Conservation (phyloP, 306 rosid species). For the Potentilla sterilis region DNA sequence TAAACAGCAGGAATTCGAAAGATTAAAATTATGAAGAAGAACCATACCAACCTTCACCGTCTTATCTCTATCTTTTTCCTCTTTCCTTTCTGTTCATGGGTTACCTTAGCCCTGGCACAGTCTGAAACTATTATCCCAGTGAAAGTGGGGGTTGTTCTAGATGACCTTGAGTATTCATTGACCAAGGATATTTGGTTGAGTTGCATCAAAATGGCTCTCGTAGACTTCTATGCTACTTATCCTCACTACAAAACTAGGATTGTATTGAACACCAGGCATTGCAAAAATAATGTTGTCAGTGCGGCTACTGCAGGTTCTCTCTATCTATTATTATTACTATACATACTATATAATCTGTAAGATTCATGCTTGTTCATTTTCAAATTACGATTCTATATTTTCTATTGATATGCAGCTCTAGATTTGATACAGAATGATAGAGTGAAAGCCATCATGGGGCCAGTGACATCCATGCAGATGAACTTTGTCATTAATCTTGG, state of each 20-base stretch:
- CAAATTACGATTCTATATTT: background rate
- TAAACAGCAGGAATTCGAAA: background rate
- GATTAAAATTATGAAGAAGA: background rate
- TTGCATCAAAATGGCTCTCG: slow-evolving; percentile 35
- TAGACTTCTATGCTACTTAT: slow-evolving; percentile 29
- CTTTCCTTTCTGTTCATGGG: slow-evolving; percentile 2
- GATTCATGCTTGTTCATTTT: background rate
- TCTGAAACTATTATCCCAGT: background rate
- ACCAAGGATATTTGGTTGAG: slow-evolving; percentile 12
- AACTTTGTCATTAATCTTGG: slow-evolving; percentile 44
- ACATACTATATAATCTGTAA: background rate
- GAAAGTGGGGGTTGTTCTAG: slow-evolving; percentile 16
- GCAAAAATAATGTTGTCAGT: background rate
- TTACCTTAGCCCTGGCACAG: background rate
- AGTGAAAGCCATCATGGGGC: slow-evolving; percentile 49
- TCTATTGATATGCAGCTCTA: slow-evolving; percentile 8
- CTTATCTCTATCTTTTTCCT: background rate
- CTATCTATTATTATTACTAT: background rate
- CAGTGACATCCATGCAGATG: slow-evolving; percentile 47
- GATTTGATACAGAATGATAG: slow-evolving; percentile 24
- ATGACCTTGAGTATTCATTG: background rate
- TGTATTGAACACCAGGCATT: background rate
- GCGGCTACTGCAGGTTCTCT: background rate
- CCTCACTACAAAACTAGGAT: slow-evolving; percentile 26
- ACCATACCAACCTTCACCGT: background rate